Conservation (phyloP, 2,329 filamentous ascomycete species). For the Penicillium aurantiogriseum region DNA sequence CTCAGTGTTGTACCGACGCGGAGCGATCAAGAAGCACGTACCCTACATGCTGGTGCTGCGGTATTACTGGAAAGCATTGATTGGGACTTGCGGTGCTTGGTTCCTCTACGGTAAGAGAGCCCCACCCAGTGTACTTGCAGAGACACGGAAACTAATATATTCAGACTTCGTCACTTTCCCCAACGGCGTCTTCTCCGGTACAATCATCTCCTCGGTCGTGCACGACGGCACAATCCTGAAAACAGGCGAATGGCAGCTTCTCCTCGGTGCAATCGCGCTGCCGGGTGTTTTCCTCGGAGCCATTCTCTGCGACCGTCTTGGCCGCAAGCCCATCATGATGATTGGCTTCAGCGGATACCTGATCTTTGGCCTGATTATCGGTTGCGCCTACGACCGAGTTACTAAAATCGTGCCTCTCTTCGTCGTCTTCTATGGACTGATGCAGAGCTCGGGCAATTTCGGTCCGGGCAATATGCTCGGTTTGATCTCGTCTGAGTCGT, state of each 20-base stretch:
- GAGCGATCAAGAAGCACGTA: slow-evolving; percentile 54
- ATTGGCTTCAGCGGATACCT: slow-evolving; percentile 52
- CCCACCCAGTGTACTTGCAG: too few relatives aligned
- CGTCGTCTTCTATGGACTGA: slow-evolving; percentile 53
- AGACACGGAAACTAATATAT: neutral
- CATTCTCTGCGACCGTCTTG: slow-evolving; percentile 48
- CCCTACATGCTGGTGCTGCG: slow-evolving; percentile 52
- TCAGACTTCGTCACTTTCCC: slow-evolving; percentile 47
- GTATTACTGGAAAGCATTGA: slow-evolving; percentile 56
- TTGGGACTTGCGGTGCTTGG: slow-evolving; percentile 57
- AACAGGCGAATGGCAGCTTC: slow-evolving; percentile 52
- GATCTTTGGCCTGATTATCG: slow-evolving; percentile 54
- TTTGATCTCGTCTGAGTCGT: slow-evolving; percentile 52
- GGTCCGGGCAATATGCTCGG: slow-evolving; percentile 55
- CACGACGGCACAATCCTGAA: slow-evolving; percentile 40
- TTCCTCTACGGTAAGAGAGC: slow-evolving; percentile 48
- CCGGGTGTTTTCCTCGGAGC: slow-evolving; percentile 54
- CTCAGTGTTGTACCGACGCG: slow-evolving; percentile 52
- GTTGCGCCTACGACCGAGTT: slow-evolving; percentile 49
- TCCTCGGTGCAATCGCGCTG: slow-evolving; percentile 43
- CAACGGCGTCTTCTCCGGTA: slow-evolving; percentile 49
- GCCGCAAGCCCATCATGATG: slow-evolving; percentile 53
- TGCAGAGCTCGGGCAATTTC: slow-evolving; percentile 52
- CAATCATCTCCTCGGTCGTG: slow-evolving; percentile 45
- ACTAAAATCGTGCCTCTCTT: slow-evolving; percentile 53